phyloP scores from a whole-genome alignment of 495 filamentous ascomycete genomes.

The Cercophora sp. region DNA sequence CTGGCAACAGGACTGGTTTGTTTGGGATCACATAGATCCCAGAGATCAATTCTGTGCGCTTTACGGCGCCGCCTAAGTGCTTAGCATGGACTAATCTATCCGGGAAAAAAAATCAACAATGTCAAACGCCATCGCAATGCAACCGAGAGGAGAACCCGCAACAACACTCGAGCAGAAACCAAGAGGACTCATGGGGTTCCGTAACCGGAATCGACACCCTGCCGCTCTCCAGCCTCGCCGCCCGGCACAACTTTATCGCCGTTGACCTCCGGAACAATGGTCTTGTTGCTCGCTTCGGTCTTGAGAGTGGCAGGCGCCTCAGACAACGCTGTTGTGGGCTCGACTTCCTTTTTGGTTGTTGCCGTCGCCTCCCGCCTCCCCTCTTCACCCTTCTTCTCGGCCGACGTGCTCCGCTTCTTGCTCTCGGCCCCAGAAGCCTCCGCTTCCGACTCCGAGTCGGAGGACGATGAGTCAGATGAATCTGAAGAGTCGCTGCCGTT shows the following conservation, averaged over 20 bases:
- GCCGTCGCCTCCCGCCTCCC: background rate
- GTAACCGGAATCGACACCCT: slow-evolving; percentile 32
- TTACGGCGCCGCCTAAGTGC: too few species aligned
- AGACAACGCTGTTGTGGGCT: background rate
- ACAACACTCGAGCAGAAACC: background rate
- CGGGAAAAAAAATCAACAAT: too few species aligned
- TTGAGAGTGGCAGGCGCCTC: slow-evolving; percentile 2
- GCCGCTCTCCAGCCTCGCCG: slow-evolving; percentile 13
- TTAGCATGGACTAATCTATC: too few species aligned
- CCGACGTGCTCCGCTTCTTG: slow-evolving; percentile 17
- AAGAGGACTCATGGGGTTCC: slow-evolving; percentile 15
- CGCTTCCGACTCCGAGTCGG: slow-evolving; percentile 14
- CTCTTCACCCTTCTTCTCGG: slow-evolving; percentile 11
- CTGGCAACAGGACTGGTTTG: too few species aligned
- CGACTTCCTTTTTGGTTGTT: background rate
- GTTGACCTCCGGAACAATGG: background rate
- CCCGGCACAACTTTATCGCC: background rate
- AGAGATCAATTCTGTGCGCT: too few species aligned
- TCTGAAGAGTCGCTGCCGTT: slow-evolving; percentile 3
- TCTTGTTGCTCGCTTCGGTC: slow-evolving; percentile 8
- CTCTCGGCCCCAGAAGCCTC: slow-evolving; percentile 14
- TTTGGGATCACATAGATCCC: too few species aligned
- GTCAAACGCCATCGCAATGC: too few species aligned
- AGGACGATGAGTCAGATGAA: slow-evolving; percentile 10
- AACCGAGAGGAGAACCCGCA: background rate